phyloP scores from a whole-genome alignment of 2,329 filamentous ascomycete genomes.

The Coniochaeta sp. region DNA sequence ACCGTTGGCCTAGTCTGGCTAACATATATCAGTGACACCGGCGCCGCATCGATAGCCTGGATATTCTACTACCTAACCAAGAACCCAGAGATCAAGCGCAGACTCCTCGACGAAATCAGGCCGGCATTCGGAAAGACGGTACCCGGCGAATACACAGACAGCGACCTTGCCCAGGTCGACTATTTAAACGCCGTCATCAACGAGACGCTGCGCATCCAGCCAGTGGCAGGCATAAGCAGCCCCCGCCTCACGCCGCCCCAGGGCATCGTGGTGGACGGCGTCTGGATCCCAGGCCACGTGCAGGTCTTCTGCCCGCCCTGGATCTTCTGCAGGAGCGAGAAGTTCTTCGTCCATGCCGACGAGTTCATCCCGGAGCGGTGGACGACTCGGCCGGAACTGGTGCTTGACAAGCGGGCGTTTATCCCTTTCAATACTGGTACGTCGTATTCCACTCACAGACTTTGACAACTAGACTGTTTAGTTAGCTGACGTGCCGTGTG shows the following conservation, averaged over 20 bases:
- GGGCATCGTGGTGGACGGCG: constrained; percentile 1
- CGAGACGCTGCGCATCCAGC: constrained; percentile 5
- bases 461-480: too few relatives aligned
- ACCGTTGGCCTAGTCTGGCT: not conserved
- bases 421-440: not conserved
- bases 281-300: not conserved
- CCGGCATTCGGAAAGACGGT: not conserved
- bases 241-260: constrained; percentile 1
- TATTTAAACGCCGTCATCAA: constrained; percentile 6
- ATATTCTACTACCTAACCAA: constrained; percentile 7
- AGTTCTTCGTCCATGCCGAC: not conserved
- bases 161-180: not conserved
- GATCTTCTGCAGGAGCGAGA: not conserved
- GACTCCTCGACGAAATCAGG: constrained; percentile 4
- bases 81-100: not conserved
- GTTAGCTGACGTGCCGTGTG: constrained; percentile 1
- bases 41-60: not conserved
- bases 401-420: not conserved
- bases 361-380: constrained; percentile 3
- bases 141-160: not conserved
- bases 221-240: not conserved
- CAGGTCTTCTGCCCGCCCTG: not conserved
- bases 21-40: not conserved
- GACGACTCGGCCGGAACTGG: not conserved
- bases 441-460: too few relatives aligned